Evolutionary conservation across 192 early-diverging fungal species (phyloP).

Genomic region (Phlyctochytrium planicorne): DNA sequence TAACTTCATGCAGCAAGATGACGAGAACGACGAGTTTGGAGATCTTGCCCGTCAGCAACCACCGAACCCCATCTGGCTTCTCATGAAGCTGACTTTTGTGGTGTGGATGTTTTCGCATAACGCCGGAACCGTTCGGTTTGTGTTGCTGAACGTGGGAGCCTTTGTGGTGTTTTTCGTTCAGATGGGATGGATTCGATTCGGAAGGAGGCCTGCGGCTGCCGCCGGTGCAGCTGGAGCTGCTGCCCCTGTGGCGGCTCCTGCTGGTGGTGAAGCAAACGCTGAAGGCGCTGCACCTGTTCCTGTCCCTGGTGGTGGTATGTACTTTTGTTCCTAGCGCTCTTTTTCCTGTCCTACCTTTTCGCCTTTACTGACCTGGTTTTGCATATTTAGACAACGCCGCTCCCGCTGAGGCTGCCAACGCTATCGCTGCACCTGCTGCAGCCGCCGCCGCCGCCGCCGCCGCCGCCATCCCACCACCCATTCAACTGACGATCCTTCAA

Average conservation of each 20-base stretch:
- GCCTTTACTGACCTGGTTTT: neutral
- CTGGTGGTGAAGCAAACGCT: neutral
- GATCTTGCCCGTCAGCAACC: constrained; percentile 18
- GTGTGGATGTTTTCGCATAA: constrained; percentile 64
- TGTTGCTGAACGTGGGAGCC: constrained; percentile 55
- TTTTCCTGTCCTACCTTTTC: neutral
- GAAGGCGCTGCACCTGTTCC: neutral
- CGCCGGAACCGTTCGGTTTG: constrained; percentile 54
- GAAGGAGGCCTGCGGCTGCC: neutral
- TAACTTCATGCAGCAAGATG: constrained; percentile 1
- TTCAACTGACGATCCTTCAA: neutral
- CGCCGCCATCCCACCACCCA: neutral
- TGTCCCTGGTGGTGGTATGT: neutral
- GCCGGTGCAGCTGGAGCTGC: neutral
- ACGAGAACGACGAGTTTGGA: constrained; percentile 33
- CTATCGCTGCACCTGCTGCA: neutral
- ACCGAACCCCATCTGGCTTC: constrained; percentile 53
- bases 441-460: neutral
- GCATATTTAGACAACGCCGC: neutral
- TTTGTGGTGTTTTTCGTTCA: constrained; percentile 57
- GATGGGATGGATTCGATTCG: constrained; percentile 11
- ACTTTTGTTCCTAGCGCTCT: neutral
- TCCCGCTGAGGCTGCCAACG: neutral
- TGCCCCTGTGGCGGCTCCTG: constrained; percentile 1
- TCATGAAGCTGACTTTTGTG: constrained; percentile 59